phyloP scores from a whole-genome alignment of 345 rosid species.

The Pseudoturritis turrita region DNA sequence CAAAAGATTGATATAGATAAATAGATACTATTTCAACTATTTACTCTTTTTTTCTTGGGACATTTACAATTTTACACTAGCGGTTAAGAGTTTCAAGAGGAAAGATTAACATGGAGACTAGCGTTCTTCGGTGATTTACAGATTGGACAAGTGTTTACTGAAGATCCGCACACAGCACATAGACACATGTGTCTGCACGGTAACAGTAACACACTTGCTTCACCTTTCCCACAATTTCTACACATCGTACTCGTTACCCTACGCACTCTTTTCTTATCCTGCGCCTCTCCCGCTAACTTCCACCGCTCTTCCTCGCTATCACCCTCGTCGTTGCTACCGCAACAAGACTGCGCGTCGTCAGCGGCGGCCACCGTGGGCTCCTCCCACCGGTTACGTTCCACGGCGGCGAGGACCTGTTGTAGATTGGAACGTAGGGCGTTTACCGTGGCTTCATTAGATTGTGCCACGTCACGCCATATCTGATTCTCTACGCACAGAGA shows the following conservation, averaged over 20 bases:
- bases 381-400: constrained; percentile 15
- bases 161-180: constrained; percentile 62
- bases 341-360: constrained; percentile 72
- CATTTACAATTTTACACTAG: constrained; percentile 18
- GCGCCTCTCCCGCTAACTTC: constrained; percentile 25
- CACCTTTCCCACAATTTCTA: constrained; percentile 57
- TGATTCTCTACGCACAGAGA: constrained; percentile 67
- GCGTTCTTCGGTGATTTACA: constrained; percentile 65
- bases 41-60: constrained; percentile 18
- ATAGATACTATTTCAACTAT: constrained; percentile 6
- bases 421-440: constrained; percentile 63
- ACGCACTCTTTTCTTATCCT: constrained; percentile 21
- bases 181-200: constrained; percentile 89
- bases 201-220: constrained; percentile 66
- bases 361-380: constrained; percentile 25
- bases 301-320: constrained; percentile 4
- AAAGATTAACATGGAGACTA: constrained; percentile 65
- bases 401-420: constrained; percentile 53
- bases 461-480: constrained; percentile 83
- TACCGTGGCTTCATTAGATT: constrained; percentile 69
- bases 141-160: constrained; percentile 55
- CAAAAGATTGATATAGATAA: background rate
- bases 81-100: constrained; percentile 27
- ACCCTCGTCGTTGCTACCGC: constrained; percentile 48
- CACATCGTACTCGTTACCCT: constrained; percentile 31